phyloP scores from a whole-genome alignment of 768 basidiomycete genomes.

The Russula foetens region DNA sequence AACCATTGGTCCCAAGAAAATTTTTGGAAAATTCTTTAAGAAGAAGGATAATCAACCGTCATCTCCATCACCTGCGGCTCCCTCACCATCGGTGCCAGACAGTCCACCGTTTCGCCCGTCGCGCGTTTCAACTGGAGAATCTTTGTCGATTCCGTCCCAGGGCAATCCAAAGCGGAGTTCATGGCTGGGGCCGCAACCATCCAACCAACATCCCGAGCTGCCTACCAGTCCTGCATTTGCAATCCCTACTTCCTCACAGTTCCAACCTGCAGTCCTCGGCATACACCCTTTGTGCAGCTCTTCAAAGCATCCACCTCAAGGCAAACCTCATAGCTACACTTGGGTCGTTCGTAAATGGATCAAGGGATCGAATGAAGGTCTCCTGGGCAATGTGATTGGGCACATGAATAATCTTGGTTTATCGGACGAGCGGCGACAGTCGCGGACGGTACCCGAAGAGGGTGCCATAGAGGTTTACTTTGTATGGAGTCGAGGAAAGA shows the following conservation, averaged over 20 bases:
- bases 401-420: constrained; percentile 26
- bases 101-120: not conserved
- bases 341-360: constrained; percentile 75
- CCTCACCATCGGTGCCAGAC: not conserved
- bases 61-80: constrained; percentile 8
- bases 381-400: constrained; percentile 39
- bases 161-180: constrained; percentile 20
- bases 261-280: constrained; percentile 50
- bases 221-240: not conserved
- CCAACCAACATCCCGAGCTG: constrained; percentile 11
- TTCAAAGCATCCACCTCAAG: constrained; percentile 31
- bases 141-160: constrained; percentile 1
- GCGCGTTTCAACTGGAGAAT: constrained; percentile 4
- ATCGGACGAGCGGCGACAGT: constrained; percentile 21
- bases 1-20: constrained; percentile 41
- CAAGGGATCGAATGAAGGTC: constrained; percentile 44
- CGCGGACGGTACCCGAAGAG: not conserved
- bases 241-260: constrained; percentile 9
- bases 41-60: constrained; percentile 33
- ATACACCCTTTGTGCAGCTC: constrained; percentile 60
- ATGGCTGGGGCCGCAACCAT: constrained; percentile 3
- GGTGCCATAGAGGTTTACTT: constrained; percentile 57
- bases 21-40: constrained; percentile 70
- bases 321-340: constrained; percentile 46
- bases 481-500: constrained; percentile 63